A percentile compares a stretch with the other conserved stretches of the same genome.
Conservation (phyloP, 192 early-diverging fungal genomes). For the Backusella mclennaniae region DNA sequence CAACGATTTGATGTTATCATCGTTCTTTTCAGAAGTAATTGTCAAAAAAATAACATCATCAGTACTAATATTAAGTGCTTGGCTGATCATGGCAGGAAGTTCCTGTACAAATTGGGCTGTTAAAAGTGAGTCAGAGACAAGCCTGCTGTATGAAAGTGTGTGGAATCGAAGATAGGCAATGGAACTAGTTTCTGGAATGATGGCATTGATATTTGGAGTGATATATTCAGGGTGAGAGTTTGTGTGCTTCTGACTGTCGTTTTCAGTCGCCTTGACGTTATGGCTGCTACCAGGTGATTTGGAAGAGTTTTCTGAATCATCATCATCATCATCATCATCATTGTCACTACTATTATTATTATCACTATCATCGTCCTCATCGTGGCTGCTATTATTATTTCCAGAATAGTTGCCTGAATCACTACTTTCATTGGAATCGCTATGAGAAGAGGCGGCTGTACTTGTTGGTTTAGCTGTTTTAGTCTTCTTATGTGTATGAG, state of each 20-base stretch:
- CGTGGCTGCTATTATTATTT: neutral
- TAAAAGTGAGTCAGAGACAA: conserved; percentile 25
- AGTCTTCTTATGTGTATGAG: neutral
- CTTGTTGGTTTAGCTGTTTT: neutral
- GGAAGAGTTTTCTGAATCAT: neutral
- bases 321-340: neutral
- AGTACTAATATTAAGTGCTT: conserved; percentile 4
- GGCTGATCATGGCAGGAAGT: conserved; percentile 20
- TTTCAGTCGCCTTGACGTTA: neutral
- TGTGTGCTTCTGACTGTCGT: neutral
- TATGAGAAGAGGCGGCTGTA: neutral
- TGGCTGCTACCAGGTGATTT: neutral
- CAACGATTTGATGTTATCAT: neutral
- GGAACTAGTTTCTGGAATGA: conserved; percentile 15
- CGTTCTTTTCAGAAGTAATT: conserved; percentile 9
- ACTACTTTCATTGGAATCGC: neutral
- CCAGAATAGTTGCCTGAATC: neutral
- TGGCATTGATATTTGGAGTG: conserved; percentile 17
- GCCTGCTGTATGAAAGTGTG: conserved; percentile 19
- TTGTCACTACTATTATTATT: neutral
- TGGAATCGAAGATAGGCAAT: conserved; percentile 25
- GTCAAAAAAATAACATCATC: conserved; percentile 32
- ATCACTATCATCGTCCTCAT: neutral
- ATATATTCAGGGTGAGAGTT: conserved; percentile 15
- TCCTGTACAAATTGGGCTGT: conserved; percentile 30